Conservation (phyloP, 148 eudicot species). For the Hydrangea macrophylla region DNA sequence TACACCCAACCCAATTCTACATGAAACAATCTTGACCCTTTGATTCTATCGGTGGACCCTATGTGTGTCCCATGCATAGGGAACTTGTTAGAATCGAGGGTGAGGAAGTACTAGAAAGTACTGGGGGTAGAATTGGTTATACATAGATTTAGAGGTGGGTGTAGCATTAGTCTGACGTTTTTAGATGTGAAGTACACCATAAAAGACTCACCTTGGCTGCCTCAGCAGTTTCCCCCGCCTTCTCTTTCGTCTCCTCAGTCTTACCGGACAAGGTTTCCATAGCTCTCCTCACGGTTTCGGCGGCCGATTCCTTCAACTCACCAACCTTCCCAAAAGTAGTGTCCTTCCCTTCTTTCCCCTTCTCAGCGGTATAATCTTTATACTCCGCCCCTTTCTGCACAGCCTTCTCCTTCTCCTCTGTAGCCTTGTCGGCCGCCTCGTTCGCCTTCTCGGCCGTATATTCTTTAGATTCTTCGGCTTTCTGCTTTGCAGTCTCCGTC, state of each 20-base stretch:
- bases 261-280: conserved; percentile 29
- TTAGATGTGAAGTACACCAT: too few relatives aligned
- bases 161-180: too few relatives aligned
- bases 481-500: conserved; percentile 14
- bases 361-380: conserved; percentile 28
- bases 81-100: too few relatives aligned
- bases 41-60: too few relatives aligned
- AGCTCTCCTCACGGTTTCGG: conserved; percentile 29
- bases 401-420: conserved; percentile 20
- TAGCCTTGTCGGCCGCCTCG: conserved; percentile 30
- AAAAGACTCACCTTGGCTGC: conserved; percentile 32
- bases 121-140: too few relatives aligned
- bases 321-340: conserved; percentile 15
- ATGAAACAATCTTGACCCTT: too few relatives aligned
- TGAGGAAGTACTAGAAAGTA: too few relatives aligned
- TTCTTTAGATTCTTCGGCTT: conserved; percentile 22
- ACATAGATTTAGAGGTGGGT: too few relatives aligned
- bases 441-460: conserved; percentile 21
- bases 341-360: conserved; percentile 18
- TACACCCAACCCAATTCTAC: too few relatives aligned
- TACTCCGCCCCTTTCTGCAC: conserved; percentile 21
- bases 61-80: too few relatives aligned
- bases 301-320: conserved; percentile 37
- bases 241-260: conserved; percentile 28
- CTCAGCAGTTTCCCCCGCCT: conserved; percentile 12